Evolutionary conservation across 2,329 filamentous ascomycete genomes (phyloP), one percentile per base, ranked within the genome.

Genomic region (Trichoderma atroviride): DNA sequence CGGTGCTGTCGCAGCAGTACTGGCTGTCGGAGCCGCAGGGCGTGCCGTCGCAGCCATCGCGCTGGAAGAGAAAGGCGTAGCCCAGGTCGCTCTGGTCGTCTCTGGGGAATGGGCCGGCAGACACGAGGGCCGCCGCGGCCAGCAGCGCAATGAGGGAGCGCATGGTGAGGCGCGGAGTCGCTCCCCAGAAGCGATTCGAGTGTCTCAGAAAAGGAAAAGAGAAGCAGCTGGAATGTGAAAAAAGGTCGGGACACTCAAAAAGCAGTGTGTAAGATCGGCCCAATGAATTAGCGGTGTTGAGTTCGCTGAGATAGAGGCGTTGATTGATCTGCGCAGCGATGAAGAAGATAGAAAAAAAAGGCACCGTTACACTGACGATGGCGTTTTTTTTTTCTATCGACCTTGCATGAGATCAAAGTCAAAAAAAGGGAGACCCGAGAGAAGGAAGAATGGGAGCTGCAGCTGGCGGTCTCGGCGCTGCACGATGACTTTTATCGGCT

Each of bases 11-110:
- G 74, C 88, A 90, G 79, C 87, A 89, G 77, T 84, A 84, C 76
- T 86, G 82, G 73, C 84, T 84, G 66, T 86, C 78, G 63, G 79
- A 77, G 71, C 88, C 87, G 78, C 88, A 90, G 78, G 82, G 76
- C 57, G 78, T 81, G 79, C 87, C 89, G 68, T 76, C 78, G 19
- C 61, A 64, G 33, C 3, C 4, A 29, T 67, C 63, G 71, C 85
- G 82, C 24, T 78, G 79, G 79, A 83, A 80, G 52, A 88, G 82
- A 71, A 81, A 87, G 68, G 83, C 83, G 74, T 81, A 83, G 73
- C 85, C 86, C 35, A 73, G 69, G 74, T 83, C 83, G 74, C 84
- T 82, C 35, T 85, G 75, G 70, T 81, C 79, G 73, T 87, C 83
- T 74, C 80, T 82, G 53, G 85, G 85, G 69, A 82, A 85, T 0